These are phyloP conservation scores for Saccharomycopsis vini DNA, from an alignment of 805 yeast species.

Conservation along the genomic window DNA sequence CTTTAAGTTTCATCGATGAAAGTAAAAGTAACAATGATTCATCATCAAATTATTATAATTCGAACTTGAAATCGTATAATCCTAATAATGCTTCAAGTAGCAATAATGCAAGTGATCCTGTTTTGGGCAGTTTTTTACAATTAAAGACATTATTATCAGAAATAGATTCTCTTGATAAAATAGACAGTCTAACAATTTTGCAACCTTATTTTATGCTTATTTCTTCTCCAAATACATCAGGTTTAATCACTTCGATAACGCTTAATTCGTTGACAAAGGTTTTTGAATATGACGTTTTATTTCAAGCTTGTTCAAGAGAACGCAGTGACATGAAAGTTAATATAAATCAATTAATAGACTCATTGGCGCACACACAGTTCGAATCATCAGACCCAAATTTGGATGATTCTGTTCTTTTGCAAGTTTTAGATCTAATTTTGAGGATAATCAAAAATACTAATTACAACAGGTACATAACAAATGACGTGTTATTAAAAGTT, in stretches of 20 bases:
- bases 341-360: slow-evolving; percentile 33
- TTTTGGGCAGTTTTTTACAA: slow-evolving; percentile 72
- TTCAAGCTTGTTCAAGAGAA: neutral
- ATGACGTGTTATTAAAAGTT: slow-evolving; percentile 78
- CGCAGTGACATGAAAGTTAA: neutral
- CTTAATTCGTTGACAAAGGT: slow-evolving; percentile 68
- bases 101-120: slow-evolving; percentile 42
- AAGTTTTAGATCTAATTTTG: slow-evolving; percentile 71
- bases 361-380: slow-evolving; percentile 88
- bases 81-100: slow-evolving; percentile 15
- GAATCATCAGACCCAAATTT: slow-evolving; percentile 90
- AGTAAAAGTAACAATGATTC: slow-evolving; percentile 4
- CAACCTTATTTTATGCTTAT: slow-evolving; percentile 84
- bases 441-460: slow-evolving; percentile 36
- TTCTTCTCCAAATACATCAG: slow-evolving; percentile 78
- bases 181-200: slow-evolving; percentile 65
- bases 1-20: slow-evolving; percentile 18
- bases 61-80: slow-evolving; percentile 22
- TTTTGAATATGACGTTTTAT: slow-evolving; percentile 56
- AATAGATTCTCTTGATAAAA: slow-evolving; percentile 38
- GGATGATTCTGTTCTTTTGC: slow-evolving; percentile 84
- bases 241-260: slow-evolving; percentile 76
- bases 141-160: slow-evolving; percentile 62
- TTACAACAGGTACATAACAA: slow-evolving; percentile 58
- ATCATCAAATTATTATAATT: slow-evolving; percentile 10